phyloP scores from a whole-genome alignment of 75 land plant genomes.

The Pinus albicaulis region DNA sequence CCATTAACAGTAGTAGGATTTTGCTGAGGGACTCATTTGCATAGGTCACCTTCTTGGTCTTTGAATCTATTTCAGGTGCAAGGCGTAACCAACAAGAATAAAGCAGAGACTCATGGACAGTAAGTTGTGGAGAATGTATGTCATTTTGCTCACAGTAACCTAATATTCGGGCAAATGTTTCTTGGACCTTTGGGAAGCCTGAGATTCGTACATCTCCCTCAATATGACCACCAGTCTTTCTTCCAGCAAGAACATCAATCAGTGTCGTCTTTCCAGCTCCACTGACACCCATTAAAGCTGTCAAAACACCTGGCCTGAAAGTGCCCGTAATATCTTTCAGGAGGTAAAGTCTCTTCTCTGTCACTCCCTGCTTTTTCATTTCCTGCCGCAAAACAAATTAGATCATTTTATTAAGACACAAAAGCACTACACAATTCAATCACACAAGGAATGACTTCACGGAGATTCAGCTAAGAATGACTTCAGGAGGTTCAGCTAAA shows the following conservation, averaged over 20 bases:
- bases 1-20: background rate
- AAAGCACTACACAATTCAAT: slow-evolving; percentile 9
- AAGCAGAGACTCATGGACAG: slow-evolving; percentile 55
- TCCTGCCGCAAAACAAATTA: slow-evolving; percentile 12
- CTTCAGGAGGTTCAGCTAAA: background rate
- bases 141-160: slow-evolving; percentile 89
- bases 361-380: slow-evolving; percentile 81
- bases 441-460: background rate
- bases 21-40: background rate
- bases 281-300: slow-evolving; percentile 91
- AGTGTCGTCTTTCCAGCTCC: slow-evolving; percentile 95
- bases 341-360: slow-evolving; percentile 68
- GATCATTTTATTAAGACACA: background rate
- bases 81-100: slow-evolving; percentile 25
- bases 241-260: slow-evolving; percentile 89
- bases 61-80: slow-evolving; percentile 9
- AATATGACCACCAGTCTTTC: slow-evolving; percentile 84
- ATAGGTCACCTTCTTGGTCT: slow-evolving; percentile 9
- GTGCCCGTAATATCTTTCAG: slow-evolving; percentile 63
- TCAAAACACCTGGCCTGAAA: slow-evolving; percentile 79
- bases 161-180: slow-evolving; percentile 78
- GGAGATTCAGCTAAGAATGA: background rate
- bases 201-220: slow-evolving; percentile 86
- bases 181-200: slow-evolving; percentile 76
- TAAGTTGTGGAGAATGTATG: slow-evolving; percentile 82